These are phyloP conservation scores for Yarrowia sp. DNA, from an alignment of 805 yeast genomes.

Conservation along the genomic window DNA sequence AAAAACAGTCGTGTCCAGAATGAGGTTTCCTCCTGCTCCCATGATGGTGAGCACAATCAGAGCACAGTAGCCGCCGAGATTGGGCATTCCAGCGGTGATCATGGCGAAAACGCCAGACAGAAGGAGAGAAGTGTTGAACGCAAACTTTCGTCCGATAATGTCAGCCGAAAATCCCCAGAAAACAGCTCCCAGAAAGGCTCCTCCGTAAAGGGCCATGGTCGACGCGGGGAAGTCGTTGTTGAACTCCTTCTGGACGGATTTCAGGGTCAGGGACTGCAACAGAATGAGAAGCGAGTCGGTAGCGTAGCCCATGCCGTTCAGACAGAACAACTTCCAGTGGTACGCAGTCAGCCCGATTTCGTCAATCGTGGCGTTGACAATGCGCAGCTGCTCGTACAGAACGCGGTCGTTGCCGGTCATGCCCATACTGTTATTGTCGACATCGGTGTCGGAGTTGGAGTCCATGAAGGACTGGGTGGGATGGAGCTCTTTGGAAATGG, in stretches of 20 bases:
- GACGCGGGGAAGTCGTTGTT: conserved; percentile 55
- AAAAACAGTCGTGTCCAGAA: conserved; percentile 61
- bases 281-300: conserved; percentile 61
- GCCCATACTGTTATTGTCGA: conserved; percentile 24
- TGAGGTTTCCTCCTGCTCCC: conserved; percentile 65
- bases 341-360: conserved; percentile 68
- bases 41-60: conserved; percentile 55
- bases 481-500: not conserved
- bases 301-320: conserved; percentile 65
- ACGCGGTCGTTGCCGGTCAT: conserved; percentile 34
- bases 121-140: conserved; percentile 60
- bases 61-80: conserved; percentile 57
- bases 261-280: conserved; percentile 57
- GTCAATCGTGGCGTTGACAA: conserved; percentile 62
- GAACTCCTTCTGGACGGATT: conserved; percentile 59
- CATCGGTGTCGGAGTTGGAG: conserved; percentile 33
- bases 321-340: conserved; percentile 58
- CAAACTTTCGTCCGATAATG: conserved; percentile 60
- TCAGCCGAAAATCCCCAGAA: conserved; percentile 66
- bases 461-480: conserved; percentile 25
- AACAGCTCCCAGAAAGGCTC: conserved; percentile 61
- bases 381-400: conserved; percentile 38
- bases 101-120: conserved; percentile 59
- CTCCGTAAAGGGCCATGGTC: conserved; percentile 58
- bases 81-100: conserved; percentile 60